These are phyloP conservation scores for Solanum chilense DNA, from an alignment of 257 asterid genomes.

Conservation along the genomic window DNA sequence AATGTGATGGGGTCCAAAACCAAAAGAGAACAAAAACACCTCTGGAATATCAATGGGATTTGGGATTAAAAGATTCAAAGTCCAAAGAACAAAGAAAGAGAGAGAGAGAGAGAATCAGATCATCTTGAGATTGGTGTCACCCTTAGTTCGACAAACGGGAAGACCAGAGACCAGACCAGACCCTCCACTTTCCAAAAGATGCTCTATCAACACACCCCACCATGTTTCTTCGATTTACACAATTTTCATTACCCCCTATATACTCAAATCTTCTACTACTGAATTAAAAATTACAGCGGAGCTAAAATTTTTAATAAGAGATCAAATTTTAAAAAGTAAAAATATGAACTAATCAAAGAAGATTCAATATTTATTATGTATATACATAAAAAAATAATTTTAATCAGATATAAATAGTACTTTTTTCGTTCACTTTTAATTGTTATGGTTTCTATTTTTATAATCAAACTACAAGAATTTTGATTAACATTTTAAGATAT, in stretches of 20 bases:
- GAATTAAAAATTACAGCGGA: too few relatives aligned
- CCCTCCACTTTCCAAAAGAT: conserved; percentile 58
- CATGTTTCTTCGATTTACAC: conserved; percentile 15
- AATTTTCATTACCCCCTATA: background rate
- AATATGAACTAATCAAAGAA: rapidly evolving
- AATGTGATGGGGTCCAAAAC: conserved; percentile 6
- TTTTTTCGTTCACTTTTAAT: too few relatives aligned
- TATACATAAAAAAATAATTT: too few relatives aligned
- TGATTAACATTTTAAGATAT: too few relatives aligned
- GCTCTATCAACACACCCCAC: conserved; percentile 27
- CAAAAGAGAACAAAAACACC: conserved; percentile 18
- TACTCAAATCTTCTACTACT: background rate
- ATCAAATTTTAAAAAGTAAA: too few relatives aligned
- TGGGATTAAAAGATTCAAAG: conserved; percentile 46
- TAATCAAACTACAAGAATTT: rapidly evolving
- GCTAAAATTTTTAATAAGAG: too few relatives aligned
- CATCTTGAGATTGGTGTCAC: conserved; percentile 61
- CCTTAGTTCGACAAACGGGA: conserved; percentile 55
- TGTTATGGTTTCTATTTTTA: too few relatives aligned
- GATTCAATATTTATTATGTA: too few relatives aligned
- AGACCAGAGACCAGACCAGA: conserved; percentile 23
- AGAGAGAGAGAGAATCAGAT: conserved; percentile 28
- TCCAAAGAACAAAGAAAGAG: background rate
- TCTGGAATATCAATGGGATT: conserved; percentile 45
- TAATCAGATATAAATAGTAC: too few relatives aligned